These are phyloP conservation scores for Strobilomyces dryophilus DNA, from an alignment of 768 basidiomycete species.

Conservation along the genomic window DNA sequence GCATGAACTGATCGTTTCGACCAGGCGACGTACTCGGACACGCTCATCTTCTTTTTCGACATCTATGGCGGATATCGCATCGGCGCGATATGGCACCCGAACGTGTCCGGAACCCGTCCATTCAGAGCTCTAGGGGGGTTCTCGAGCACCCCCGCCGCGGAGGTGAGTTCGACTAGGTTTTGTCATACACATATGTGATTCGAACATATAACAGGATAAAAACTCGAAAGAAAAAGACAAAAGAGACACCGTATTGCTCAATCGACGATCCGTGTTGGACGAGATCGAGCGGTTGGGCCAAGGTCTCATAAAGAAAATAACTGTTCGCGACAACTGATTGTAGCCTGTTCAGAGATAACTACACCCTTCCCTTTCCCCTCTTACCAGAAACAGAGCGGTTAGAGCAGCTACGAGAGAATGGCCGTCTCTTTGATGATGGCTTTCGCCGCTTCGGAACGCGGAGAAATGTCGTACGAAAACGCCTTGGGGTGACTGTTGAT, in stretches of 20 bases:
- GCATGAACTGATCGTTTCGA: slow-evolving; percentile 3
- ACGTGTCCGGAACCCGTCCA: slow-evolving; percentile 47
- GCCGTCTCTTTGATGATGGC: slow-evolving; percentile 28
- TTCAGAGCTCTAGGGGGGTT: slow-evolving; percentile 85
- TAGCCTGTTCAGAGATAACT: neutral
- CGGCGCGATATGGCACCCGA: slow-evolving; percentile 86
- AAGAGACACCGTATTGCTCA: slow-evolving; percentile 54
- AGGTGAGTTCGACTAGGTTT: slow-evolving; percentile 23
- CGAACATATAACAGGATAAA: slow-evolving; percentile 15
- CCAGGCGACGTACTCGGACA: slow-evolving; percentile 69
- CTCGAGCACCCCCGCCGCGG: slow-evolving; percentile 54
- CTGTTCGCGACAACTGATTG: slow-evolving; percentile 7
- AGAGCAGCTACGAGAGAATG: slow-evolving; percentile 14
- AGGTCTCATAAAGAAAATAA: slow-evolving; percentile 57
- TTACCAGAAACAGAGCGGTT: neutral
- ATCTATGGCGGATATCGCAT: slow-evolving; percentile 72
- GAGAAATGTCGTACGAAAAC: slow-evolving; percentile 28
- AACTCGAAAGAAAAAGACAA: slow-evolving; percentile 48
- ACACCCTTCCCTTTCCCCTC: neutral
- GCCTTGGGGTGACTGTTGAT: slow-evolving; percentile 27
- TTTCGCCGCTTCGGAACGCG: slow-evolving; percentile 27
- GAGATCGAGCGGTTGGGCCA: slow-evolving; percentile 77
- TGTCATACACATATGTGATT: neutral
- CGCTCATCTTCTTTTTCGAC: slow-evolving; percentile 83
- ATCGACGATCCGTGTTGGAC: slow-evolving; percentile 58